Evolutionary conservation across 2,329 filamentous ascomycete species (phyloP).

Genomic region (Aureobasidium zeae): DNA sequence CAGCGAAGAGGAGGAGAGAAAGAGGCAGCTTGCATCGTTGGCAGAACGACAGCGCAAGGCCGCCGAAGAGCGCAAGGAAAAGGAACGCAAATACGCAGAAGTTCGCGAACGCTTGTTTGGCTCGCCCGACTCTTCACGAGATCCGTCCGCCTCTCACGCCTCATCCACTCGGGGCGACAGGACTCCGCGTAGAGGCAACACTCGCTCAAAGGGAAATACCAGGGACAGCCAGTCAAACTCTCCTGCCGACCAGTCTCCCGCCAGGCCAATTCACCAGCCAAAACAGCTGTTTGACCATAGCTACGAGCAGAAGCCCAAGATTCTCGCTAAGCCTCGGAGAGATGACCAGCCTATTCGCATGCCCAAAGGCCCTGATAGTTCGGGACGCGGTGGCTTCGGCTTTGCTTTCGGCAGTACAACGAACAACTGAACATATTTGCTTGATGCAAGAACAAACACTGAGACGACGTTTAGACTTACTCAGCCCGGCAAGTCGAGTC

Average conservation of each 20-base stretch:
- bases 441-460: no score
- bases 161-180: constrained; percentile 18
- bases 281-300: constrained; percentile 68
- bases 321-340: constrained; percentile 35
- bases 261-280: constrained; percentile 26
- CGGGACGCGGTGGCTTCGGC: constrained; percentile 67
- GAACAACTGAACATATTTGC: no score
- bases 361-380: constrained; percentile 69
- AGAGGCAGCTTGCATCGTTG: constrained; percentile 55
- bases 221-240: constrained; percentile 30
- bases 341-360: constrained; percentile 61
- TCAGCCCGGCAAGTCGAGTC: not conserved
- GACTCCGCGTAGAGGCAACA: constrained; percentile 25
- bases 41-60: constrained; percentile 73
- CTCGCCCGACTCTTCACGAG: constrained; percentile 30
- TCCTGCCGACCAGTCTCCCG: constrained; percentile 29
- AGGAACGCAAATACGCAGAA: constrained; percentile 83
- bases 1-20: constrained; percentile 53
- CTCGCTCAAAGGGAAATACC: constrained; percentile 21
- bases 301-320: constrained; percentile 54
- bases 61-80: constrained; percentile 73
- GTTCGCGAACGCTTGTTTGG: constrained; percentile 82
- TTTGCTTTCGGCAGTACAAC: no score
- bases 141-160: constrained; percentile 23
- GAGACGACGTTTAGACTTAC: no score